Base-by-base conservation (phyloP, 495 filamentous ascomycete genomes). In the Glarea lozoyensis region DNA sequence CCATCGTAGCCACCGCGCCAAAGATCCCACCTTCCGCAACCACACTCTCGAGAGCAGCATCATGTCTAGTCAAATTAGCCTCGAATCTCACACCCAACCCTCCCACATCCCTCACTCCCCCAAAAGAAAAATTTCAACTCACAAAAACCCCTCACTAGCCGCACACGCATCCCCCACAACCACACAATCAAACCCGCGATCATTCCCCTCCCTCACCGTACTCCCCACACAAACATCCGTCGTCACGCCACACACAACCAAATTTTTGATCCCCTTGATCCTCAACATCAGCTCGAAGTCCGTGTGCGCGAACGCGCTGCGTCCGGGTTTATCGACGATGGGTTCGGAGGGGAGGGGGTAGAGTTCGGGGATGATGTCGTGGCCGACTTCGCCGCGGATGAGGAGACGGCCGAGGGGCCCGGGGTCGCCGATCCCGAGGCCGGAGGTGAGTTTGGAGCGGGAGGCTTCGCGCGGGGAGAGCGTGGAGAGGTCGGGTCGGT, bases 151-250 rank as follows among this genome's bases (percentile, higher is more conserved):
- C 15, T 44, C 41, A 29, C 47, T 50, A 10, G 49, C 53, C 1
- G 49, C 46, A 2, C 37, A 27, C 7, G 40, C 41, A 42, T 55
- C 53, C 29, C 47, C 46, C 21, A 55, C 42, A 5, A 55, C 18
- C 10, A 55, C 10, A 41, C 53, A 55, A n/a, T 52, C 53, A 37
- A 43, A 55, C 0, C 42, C 40, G 21, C 44, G 43, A 59, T 83
- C 80, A 55, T 79, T 82, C 15, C 76, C 81, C 47, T 85, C 81
- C 43, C 79, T 65, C 68, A 84, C 73, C 0, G 79, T 84, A 5
- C 68, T 78, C 35, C 68, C 70, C 2, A 86, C 76, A 47, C 79
- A 82, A 4, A 80, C 77, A 55, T 85, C 81, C 1, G 81, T 83
- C 1, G 79, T 84, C 6, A 84, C 81, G 2, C 81, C 81, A 11